Evolutionary conservation across 129 eudicot genomes (phyloP).

Genomic region (Erigeron canadensis): DNA sequence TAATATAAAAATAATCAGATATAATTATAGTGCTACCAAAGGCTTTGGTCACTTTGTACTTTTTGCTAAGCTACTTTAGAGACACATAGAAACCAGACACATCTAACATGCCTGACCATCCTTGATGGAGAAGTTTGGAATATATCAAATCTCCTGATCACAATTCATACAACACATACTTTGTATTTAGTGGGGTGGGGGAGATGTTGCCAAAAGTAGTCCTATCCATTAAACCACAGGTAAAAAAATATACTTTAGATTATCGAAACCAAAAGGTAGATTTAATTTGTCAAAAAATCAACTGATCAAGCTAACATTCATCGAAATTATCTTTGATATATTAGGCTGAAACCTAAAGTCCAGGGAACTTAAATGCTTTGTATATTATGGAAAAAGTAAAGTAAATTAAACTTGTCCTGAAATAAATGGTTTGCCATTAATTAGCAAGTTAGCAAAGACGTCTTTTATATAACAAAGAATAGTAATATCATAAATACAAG

Average conservation of each 20-base stretch:
- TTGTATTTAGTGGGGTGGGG: conserved; percentile 2
- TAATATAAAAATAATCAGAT: background rate
- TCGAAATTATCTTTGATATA: background rate
- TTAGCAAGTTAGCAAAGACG: background rate
- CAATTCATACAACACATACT: conserved; percentile 16
- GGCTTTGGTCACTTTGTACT: conserved; percentile 14
- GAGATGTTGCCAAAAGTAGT: background rate
- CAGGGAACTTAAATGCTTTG: background rate
- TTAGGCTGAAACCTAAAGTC: conserved; percentile 3
- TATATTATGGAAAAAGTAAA: conserved; percentile 5
- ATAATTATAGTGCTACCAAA: conserved; percentile 11
- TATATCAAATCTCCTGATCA: conserved; percentile 26
- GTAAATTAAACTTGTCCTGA: background rate
- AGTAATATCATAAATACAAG: background rate
- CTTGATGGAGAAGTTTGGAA: conserved; percentile 36
- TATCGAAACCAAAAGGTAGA: background rate
- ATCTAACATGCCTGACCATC: conserved; percentile 34
- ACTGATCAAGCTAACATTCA: background rate
- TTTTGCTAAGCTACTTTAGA: conserved; percentile 20
- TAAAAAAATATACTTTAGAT: conserved; percentile 1
- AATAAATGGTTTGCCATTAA: background rate
- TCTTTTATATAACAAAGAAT: background rate
- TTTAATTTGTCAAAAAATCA: background rate
- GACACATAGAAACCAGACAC: conserved; percentile 18
- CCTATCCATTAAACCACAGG: conserved; percentile 14